Conservation (phyloP, 2,329 filamentous ascomycete species). For the Chaetomiaceae sp. region DNA sequence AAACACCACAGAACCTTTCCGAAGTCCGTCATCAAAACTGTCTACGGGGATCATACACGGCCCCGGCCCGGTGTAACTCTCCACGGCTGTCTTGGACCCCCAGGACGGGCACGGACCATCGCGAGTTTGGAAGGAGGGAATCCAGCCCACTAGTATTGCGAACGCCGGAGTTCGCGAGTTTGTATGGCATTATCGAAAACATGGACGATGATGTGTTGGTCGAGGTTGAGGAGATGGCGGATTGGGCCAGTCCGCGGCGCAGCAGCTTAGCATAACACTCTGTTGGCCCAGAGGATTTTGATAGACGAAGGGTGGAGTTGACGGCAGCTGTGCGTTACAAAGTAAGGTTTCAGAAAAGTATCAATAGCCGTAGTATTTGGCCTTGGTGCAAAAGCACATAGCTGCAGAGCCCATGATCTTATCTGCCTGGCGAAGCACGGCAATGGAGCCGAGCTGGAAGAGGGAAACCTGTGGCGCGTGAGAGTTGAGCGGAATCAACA, state of each 20-base stretch:
- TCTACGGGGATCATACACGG: conserved; percentile 42
- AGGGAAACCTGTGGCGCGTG: too few species aligned
- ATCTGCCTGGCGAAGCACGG: too few species aligned
- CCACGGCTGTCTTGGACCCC: conserved; percentile 23
- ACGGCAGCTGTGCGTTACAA: too few species aligned
- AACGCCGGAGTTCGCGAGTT: conserved; percentile 42
- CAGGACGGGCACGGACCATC: conserved; percentile 20
- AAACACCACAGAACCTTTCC: conserved; percentile 47
- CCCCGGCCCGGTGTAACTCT: conserved; percentile 32
- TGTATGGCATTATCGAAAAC: conserved; percentile 49
- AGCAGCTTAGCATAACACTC: neutral
- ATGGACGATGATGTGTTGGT: conserved; percentile 39
- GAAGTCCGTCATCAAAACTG: conserved; percentile 45
- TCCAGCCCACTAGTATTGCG: conserved; percentile 38
- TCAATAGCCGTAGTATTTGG: neutral
- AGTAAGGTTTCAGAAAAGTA: too few species aligned
- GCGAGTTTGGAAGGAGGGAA: conserved; percentile 22
- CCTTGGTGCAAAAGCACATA: too few species aligned
- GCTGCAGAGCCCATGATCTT: too few species aligned
- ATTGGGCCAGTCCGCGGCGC: neutral
- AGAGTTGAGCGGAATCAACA: too few species aligned
- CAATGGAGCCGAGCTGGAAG: too few species aligned
- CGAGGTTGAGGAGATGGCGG: conserved; percentile 22
- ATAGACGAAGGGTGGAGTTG: neutral
- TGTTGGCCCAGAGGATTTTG: neutral